Evolutionary conservation across 1,139 yeast species (phyloP), one percentile per base, ranked within the genome.

Genomic region (Kluyveromyces sp.): DNA sequence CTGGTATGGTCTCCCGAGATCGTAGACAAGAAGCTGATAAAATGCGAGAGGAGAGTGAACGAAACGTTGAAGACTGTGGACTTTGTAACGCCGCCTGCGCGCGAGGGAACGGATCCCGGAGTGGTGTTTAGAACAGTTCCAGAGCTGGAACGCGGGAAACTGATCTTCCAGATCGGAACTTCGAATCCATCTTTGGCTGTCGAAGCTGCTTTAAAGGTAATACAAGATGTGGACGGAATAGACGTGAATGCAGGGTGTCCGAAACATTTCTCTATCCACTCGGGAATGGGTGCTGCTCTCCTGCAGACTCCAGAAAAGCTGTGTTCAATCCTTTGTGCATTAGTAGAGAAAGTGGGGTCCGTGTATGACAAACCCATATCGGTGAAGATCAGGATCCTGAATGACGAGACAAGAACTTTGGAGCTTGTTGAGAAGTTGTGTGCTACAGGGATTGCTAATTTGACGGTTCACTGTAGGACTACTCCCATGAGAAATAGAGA

Each of bases 171-270:
- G 66, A 71, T 92, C 67, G 98, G 98, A 7, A 81, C 96, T 0
- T 76, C 96, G 0, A 74, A 78, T 50, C 82, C 97, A 0, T 82
- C 78, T 1, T 65, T 88, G 17, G 98, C 98, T 0, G 95, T 87
- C 0, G 69, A 80, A 49, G 98, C 96, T 0, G 96, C 95, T 0
- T 67, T 73, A 45, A 71, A 80, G 39, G 85, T 92, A 2, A 87
- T 89, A 13, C 58, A 71, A 1, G 98, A 92, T 62, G 97, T 92
- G 1, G 88, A 80, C 49, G 97, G 95, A 7, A 83, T 92, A 12
- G 98, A 92, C 61, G 75, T 92, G 49, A 92, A 92, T 62, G 87
- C 96, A 34, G 98, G 98, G 3, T 92, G 98, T 65, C 98, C 98
- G 2, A 88, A 87, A 59, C 89, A 83, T 48, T 86, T 85, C 56